These are phyloP conservation scores for Apiospora kogelbergensis DNA, from an alignment of 2,329 filamentous ascomycete species.

Conservation along the genomic window DNA sequence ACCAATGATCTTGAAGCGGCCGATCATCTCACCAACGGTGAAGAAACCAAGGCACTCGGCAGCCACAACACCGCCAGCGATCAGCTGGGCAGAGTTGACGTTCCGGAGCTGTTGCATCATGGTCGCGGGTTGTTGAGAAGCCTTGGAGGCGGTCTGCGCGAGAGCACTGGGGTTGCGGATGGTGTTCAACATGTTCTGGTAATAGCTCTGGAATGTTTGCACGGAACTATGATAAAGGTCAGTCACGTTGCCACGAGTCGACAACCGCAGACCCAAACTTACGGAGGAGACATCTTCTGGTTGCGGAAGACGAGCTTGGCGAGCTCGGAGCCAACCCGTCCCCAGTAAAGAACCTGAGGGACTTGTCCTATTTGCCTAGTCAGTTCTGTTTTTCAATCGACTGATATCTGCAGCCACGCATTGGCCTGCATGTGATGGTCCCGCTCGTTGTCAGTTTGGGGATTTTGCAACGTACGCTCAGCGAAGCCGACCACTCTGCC, in stretches of 20 bases:
- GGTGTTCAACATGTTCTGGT: slow-evolving; percentile 71
- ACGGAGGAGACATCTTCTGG: slow-evolving; percentile 95
- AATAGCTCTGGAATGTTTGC: slow-evolving; percentile 83
- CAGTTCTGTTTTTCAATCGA: slow-evolving; percentile 20
- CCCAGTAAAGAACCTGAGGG: slow-evolving; percentile 88
- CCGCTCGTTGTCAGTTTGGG: not conserved
- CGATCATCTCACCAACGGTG: slow-evolving; percentile 95
- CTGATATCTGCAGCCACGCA: not conserved
- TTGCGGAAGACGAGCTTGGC: slow-evolving; percentile 82
- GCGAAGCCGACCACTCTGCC: slow-evolving; percentile 76
- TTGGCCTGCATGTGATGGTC: slow-evolving; percentile 5
- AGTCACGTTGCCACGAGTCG: not conserved
- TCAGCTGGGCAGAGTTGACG: slow-evolving; percentile 69
- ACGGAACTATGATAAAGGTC: slow-evolving; percentile 56
- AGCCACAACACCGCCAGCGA: slow-evolving; percentile 71
- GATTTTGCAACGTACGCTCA: slow-evolving; percentile 69
- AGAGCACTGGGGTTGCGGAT: slow-evolving; percentile 67
- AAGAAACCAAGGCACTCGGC: slow-evolving; percentile 96
- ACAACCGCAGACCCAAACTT: slow-evolving; percentile 45
- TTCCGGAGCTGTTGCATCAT: slow-evolving; percentile 57
- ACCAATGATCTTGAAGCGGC: slow-evolving; percentile 90
- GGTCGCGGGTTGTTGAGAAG: slow-evolving; percentile 43
- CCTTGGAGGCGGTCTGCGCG: slow-evolving; percentile 44
- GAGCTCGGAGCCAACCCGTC: slow-evolving; percentile 83
- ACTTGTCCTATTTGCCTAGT: slow-evolving; percentile 64